Base-by-base conservation (phyloP, 257 asterid species). In the Schizonepeta tenuifolia region DNA sequence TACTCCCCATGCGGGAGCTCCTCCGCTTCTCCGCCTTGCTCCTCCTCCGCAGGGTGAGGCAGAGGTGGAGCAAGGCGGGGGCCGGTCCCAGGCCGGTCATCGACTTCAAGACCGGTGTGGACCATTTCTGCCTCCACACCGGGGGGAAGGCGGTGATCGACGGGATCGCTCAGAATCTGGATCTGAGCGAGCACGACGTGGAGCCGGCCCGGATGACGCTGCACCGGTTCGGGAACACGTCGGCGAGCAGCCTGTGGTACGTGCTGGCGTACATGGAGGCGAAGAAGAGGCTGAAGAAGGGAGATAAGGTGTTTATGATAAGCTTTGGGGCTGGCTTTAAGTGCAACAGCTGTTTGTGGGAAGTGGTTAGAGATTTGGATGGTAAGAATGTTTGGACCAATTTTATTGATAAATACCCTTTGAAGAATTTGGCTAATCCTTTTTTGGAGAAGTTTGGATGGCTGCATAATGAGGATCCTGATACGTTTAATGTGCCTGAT, bases 131-230 rank as follows among this genome's bases (percentile, higher is more conserved):
- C 65, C 72, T 94, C 4, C 99, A 94, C 77, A 91, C 99, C 0
- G 99, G 99, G 0, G 99, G 99, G 14, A 94, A 91, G 56, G 99
- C 97, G 3, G 99, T 94, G 73, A 91, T 94, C 7, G 96, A 94
- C 11, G 91, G 89, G 8, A 83, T 94, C 0, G 92, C 78, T 12
- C 72, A 81, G 82, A 91, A 66, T 20, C 24, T 94, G 50, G 70
- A 70, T 0, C 28, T 94, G 38, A 85, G 65, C 12, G 93, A 91
- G 69, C 70, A 83, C 22, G 99, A 94, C 24, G 79, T 94, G 17
- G 99, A 94, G 81, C 99, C 99, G 11, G 96, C 99, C 4, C 31
- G 99, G 67, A 94, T 94, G 99, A 91, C 99, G 18, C 63, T 94
- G n/a, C 99, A 94, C 63, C 67, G 99, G 44, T 89, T 91, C 35